These are phyloP conservation scores for Exophiala phaeomuriformis DNA, from an alignment of 2,329 filamentous ascomycete species.

Conservation along the genomic window DNA sequence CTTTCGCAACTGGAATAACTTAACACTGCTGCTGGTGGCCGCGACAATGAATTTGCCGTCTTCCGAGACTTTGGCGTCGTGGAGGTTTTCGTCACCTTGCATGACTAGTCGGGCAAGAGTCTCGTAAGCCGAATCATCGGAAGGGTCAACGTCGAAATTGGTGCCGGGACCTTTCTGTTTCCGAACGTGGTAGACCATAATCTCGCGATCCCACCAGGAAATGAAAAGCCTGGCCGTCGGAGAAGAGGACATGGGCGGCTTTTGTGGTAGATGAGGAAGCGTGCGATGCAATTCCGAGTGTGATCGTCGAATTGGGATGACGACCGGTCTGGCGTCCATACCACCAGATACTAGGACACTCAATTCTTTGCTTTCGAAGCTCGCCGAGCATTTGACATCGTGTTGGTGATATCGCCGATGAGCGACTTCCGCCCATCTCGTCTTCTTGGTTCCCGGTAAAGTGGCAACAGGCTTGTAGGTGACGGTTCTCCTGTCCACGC, in stretches of 20 bases:
- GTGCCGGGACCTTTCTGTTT: constrained; percentile 2
- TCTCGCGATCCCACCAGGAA: constrained; percentile 85
- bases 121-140: constrained; percentile 18
- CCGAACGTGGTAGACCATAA: constrained; percentile 66
- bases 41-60: constrained; percentile 70
- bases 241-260: constrained; percentile 65
- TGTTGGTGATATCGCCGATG: constrained; percentile 83
- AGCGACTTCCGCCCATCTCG: constrained; percentile 75
- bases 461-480: constrained; percentile 61
- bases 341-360: constrained; percentile 90
- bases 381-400: constrained; percentile 90
- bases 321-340: constrained; percentile 74
- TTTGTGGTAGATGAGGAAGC: constrained; percentile 76
- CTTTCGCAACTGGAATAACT: constrained; percentile 60
- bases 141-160: constrained; percentile 1
- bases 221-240: constrained; percentile 66
- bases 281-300: constrained; percentile 65
- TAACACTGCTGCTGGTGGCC: constrained; percentile 66
- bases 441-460: constrained; percentile 41
- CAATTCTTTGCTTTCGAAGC: constrained; percentile 74
- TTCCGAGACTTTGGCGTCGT: constrained; percentile 62
- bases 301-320: constrained; percentile 65
- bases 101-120: constrained; percentile 20
- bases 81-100: constrained; percentile 72
- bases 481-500: constrained; percentile 82